Percentiles rank a stretch among this genome's conserved stretches.
Conservation (phyloP, 306 rosid species). For the Arachis stenosperma region DNA sequence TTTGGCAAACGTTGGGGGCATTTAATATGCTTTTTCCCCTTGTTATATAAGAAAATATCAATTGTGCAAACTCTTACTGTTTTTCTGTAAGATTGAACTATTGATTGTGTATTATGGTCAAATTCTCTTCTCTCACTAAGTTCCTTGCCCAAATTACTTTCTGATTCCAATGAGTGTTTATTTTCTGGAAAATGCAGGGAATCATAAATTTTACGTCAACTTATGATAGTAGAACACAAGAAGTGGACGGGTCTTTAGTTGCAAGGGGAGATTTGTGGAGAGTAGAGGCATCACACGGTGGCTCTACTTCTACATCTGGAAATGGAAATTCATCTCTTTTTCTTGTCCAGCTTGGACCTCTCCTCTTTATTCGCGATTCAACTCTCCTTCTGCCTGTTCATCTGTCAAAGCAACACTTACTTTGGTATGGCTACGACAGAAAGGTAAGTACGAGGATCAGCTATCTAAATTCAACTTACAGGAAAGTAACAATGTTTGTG, state of each 20-base stretch:
- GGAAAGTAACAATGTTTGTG: constrained; percentile 10
- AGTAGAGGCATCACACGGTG: constrained; percentile 85
- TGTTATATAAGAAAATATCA: not conserved
- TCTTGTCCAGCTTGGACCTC: constrained; percentile 95
- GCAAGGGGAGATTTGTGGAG: constrained; percentile 99
- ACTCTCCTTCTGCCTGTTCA: constrained; percentile 95
- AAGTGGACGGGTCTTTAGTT: constrained; percentile 78
- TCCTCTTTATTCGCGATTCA: constrained; percentile 89
- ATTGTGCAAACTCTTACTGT: constrained; percentile 27
- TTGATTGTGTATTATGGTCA: not conserved
- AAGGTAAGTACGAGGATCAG: constrained; percentile 65
- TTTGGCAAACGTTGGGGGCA: too few species aligned
- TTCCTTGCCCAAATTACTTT: constrained; percentile 15
- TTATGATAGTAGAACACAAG: constrained; percentile 86
- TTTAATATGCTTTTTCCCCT: too few species aligned
- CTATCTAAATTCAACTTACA: not conserved
- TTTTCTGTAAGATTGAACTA: not conserved
- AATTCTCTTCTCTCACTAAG: not conserved
- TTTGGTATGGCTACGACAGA: constrained; percentile 98
- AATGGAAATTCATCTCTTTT: constrained; percentile 80
- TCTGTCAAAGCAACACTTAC: constrained; percentile 91
- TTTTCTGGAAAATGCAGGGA: constrained; percentile 56
- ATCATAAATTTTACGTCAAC: constrained; percentile 72
- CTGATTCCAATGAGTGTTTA: constrained; percentile 32
- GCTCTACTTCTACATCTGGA: constrained; percentile 78